phyloP scores from a whole-genome alignment of 352 stramenopile species.

The Globisporangium carolinianum region DNA sequence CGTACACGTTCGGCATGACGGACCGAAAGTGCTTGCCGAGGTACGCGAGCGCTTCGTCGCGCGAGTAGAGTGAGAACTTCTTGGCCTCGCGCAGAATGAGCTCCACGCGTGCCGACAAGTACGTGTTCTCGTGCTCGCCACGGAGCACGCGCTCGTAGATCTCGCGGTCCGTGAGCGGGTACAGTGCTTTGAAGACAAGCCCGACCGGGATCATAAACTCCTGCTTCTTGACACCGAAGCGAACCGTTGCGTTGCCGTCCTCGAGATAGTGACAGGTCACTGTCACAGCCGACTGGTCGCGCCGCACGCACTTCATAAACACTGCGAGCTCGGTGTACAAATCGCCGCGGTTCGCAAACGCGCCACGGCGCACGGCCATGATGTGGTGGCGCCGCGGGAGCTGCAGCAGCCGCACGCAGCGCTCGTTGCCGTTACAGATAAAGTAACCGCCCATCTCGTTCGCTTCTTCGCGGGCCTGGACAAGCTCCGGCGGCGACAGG shows the following conservation, averaged over 20 bases:
- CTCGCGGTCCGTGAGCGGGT: constrained; percentile 89
- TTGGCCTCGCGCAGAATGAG: constrained; percentile 96
- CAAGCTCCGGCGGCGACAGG: constrained; percentile 81
- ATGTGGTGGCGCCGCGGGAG: constrained; percentile 86
- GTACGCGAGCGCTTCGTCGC: constrained; percentile 89
- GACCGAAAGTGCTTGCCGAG: constrained; percentile 95
- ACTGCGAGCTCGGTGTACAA: constrained; percentile 97
- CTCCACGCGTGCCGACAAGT: constrained; percentile 94
- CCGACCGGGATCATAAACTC: constrained; percentile 98
- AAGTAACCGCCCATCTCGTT: constrained; percentile 99
- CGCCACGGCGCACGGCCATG: constrained; percentile 93
- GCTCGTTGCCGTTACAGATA: constrained; percentile 99
- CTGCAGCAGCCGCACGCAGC: constrained; percentile 96
- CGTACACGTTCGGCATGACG: constrained; percentile 81
- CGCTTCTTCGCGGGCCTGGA: constrained; percentile 88
- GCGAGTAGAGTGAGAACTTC: constrained; percentile 88
- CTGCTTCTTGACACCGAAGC: constrained; percentile 96
- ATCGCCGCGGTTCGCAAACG: constrained; percentile 96
- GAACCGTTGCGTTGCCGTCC: constrained; percentile 94
- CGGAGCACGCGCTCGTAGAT: constrained; percentile 96
- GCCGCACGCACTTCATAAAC: constrained; percentile 94
- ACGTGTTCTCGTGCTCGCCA: constrained; percentile 95
- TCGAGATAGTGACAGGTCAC: constrained; percentile 98
- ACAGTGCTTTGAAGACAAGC: constrained; percentile 96
- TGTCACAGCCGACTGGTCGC: constrained; percentile 94